Evolutionary conservation across 2,329 filamentous ascomycete genomes (phyloP).

Genomic region (Graphilbum sp.): DNA sequence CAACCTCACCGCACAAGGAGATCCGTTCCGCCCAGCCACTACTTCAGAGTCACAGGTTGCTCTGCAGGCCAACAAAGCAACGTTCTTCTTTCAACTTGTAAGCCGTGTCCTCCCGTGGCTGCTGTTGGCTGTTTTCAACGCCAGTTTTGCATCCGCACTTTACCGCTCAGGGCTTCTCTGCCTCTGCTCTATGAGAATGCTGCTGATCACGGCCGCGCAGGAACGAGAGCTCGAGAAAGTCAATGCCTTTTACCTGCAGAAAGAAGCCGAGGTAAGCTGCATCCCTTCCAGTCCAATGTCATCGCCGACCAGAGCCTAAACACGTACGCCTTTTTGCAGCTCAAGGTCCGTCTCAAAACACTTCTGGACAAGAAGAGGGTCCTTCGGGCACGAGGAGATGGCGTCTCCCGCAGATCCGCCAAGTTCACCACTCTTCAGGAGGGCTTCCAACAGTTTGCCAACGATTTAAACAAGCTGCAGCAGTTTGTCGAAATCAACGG

Average conservation of each 20-base stretch:
- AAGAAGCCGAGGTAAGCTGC: slow-evolving; percentile 75
- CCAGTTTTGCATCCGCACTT: neutral
- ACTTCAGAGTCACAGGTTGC: slow-evolving; percentile 66
- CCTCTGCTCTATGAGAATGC: slow-evolving; percentile 1
- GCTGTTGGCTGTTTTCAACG: too few species aligned
- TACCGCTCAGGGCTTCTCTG: too few species aligned
- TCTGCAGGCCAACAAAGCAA: slow-evolving; percentile 91
- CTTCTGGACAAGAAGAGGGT: slow-evolving; percentile 90
- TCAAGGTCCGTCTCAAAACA: slow-evolving; percentile 83
- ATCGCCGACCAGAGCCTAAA: too few species aligned
- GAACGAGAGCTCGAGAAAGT: slow-evolving; percentile 97
- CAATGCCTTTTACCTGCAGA: slow-evolving; percentile 93
- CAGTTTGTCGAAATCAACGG: slow-evolving; percentile 98
- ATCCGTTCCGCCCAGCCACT: slow-evolving; percentile 28
- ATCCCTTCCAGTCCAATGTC: too few species aligned
- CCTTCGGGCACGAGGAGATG: slow-evolving; percentile 61
- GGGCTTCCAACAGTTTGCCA: slow-evolving; percentile 93
- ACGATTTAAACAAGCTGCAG: slow-evolving; percentile 91
- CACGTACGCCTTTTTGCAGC: slow-evolving; percentile 35
- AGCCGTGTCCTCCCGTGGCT: slow-evolving; percentile 17
- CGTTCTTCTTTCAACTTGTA: slow-evolving; percentile 96
- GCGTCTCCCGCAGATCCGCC: slow-evolving; percentile 71
- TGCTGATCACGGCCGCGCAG: slow-evolving; percentile 34
- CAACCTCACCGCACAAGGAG: slow-evolving; percentile 61
- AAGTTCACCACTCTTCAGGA: slow-evolving; percentile 93